Evolutionary conservation across 2,329 filamentous ascomycete genomes (phyloP), one percentile per base, ranked within the genome.

Genomic region (Hypoxylon sp.): DNA sequence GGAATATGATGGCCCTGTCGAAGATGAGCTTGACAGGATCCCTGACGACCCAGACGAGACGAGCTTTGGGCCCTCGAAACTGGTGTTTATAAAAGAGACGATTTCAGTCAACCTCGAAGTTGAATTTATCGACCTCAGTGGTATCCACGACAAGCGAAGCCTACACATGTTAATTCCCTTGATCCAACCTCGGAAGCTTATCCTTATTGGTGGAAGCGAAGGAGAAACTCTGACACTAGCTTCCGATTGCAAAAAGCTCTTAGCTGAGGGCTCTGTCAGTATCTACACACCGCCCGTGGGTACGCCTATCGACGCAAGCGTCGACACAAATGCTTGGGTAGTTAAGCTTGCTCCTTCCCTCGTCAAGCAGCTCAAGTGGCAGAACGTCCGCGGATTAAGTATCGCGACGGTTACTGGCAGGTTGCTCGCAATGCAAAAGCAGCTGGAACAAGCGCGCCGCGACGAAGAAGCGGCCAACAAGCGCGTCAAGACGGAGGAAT

Each of bases 321-420:
- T 98, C 46, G 96, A 99, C 78, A 98, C 95, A 4, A 98, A 98
- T 78, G 94, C 96, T 3, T 99, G 97, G 96, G 91, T 93, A 24
- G 92, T 99, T 67, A 97, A 94, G 80, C 86, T 99, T 17, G 94
- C 93, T 53, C 93, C 95, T 73, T 84, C 88, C 48, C 88, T 99
- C 19, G 92, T 97, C 66, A 93, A 93, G 80, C 92, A 92, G 73
- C 86, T 99, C 66, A 93, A 93, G 76, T 98, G 96, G 96, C 96
- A 98, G 82, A 94, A 93, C 65, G 94, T 98, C 24, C 91, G 94
- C 62, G 94, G 92, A 1, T 84, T 98, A 6, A 92, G 94, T 42
- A 93, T 99, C 63, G 95, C 97, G 14, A 97, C 95, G n/a, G 86
- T 99, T 61, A 97, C 94, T 2, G 96, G 94, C 9, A 90, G 82